Conservation (phyloP, 805 yeast species). For the Wickerhamomyces bisporus region DNA sequence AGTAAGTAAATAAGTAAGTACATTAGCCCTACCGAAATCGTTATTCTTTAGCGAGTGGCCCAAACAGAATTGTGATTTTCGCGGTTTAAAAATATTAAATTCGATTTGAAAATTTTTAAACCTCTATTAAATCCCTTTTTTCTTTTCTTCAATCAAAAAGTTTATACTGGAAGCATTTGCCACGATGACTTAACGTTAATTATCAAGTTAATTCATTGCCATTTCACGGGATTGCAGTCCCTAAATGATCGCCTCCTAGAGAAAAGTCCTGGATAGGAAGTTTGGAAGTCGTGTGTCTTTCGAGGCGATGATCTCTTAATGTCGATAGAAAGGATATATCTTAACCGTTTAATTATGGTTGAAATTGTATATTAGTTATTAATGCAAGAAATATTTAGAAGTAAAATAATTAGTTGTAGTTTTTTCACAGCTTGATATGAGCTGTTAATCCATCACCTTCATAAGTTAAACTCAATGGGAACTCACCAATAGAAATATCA, state of each 20-base stretch:
- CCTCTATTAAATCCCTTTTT: conserved; percentile 8
- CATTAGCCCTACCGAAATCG: no score
- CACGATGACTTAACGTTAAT: conserved; percentile 25
- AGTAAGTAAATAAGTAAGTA: no score
- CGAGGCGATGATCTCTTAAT: conserved; percentile 24
- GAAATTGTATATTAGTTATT: neutral
- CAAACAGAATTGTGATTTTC: no score
- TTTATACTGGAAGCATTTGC: conserved; percentile 26
- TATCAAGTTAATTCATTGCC: conserved; percentile 28
- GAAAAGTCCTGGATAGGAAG: conserved; percentile 28
- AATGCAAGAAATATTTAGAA: no score
- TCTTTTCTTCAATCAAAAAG: conserved; percentile 27
- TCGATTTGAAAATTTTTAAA: neutral
- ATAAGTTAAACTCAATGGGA: conserved; percentile 38
- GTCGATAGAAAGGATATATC: conserved; percentile 28
- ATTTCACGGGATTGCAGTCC: conserved; percentile 25
- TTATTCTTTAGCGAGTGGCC: no score
- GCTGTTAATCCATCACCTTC: conserved; percentile 40
- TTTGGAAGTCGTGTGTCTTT: conserved; percentile 23
- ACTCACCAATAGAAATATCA: conserved; percentile 34
- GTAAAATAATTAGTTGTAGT: no score
- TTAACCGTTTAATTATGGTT: neutral
- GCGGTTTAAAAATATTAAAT: no score
- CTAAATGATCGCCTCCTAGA: conserved; percentile 27
- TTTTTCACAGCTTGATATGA: conserved; percentile 31